Evolutionary conservation across 2,329 filamentous ascomycete species (phyloP), one percentile per base, ranked within the genome.

Genomic region (Neocatenulostroma microsporum): DNA sequence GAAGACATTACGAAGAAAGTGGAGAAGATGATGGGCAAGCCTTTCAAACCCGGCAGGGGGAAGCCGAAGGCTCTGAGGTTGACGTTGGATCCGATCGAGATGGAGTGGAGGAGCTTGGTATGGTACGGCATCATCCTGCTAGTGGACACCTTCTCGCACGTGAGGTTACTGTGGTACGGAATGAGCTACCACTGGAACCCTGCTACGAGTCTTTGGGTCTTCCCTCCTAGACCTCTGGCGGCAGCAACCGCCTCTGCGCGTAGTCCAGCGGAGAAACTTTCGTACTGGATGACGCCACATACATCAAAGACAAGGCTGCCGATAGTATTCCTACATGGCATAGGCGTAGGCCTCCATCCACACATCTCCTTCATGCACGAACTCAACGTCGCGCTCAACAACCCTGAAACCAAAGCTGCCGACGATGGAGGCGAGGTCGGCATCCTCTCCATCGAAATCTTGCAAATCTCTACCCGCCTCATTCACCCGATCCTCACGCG

Each of bases 281-380:
- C 71, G n/a, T n/a, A n/a, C n/a, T n/a, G n/a, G n/a, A n/a, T n/a
- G n/a, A n/a, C 73, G 2, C 74, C 75, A 4, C 80, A 84, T 51
- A 74, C 68, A 1, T 77, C 74, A 1, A 68, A 67, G 34, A 72
- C 64, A 1, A 65, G 66, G 27, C 59, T 73, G 0, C 81, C 80
- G 0, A 58, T 84, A 6, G 58, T 85, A 3, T 84, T 83, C 58
- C 67, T 84, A 31, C 81, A 84, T 47, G 81, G 81, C 12, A 82
- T n/a, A n/a, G n/a, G n/a, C n/a, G n/a, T n/a, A n/a, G n/a, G n/a
- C n/a, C n/a, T n/a, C n/a, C 73, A 73, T 52, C 72, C 78, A 0
- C 82, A 82, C 47, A 60, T 66, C n/a, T 54, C 59, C n/a, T 79
- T 79, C 50, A 59, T 83, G 2, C 53, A 56, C 21, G 64, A 34